Percentiles rank a stretch among this genome's conserved stretches.
These are phyloP conservation scores for Helminthosporium solani DNA, from an alignment of 2,329 filamentous ascomycete species.

Conservation along the genomic window DNA sequence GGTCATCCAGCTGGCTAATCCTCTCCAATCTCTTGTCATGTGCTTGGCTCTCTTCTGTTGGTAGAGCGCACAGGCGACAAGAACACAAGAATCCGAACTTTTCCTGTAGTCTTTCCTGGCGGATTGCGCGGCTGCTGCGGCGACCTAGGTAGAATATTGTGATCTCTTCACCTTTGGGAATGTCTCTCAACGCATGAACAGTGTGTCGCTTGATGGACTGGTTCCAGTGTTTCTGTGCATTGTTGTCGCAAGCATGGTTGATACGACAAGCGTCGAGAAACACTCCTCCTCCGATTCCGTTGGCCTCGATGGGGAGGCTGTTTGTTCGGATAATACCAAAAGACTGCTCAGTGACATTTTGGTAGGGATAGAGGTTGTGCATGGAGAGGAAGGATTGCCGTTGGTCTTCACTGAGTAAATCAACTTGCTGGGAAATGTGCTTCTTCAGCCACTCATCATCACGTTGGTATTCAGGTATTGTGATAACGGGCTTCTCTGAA, in stretches of 20 bases:
- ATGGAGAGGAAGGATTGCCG: constrained; percentile 31
- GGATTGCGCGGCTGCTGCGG: constrained; percentile 20
- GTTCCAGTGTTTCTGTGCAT: constrained; percentile 42
- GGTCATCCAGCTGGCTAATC: constrained; percentile 18
- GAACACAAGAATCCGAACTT: constrained; percentile 40
- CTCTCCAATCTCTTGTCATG: constrained; percentile 35
- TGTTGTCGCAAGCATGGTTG: constrained; percentile 43
- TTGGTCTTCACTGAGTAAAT: constrained; percentile 22
- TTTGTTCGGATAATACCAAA: constrained; percentile 38
- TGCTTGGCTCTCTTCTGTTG: constrained; percentile 27
- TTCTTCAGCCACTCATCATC: constrained; percentile 15
- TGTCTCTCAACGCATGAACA: constrained; percentile 39
- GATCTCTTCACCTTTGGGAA: constrained; percentile 40
- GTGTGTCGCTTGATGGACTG: constrained; percentile 28
- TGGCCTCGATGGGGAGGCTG: constrained; percentile 28
- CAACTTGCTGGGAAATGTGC: constrained; percentile 20
- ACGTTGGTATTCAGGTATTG: constrained; percentile 18
- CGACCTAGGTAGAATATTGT: constrained; percentile 37
- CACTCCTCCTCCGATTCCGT: constrained; percentile 28
- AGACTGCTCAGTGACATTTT: constrained; percentile 21
- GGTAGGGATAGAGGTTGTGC: constrained; percentile 28
- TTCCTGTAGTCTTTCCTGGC: constrained; percentile 24
- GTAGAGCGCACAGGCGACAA: constrained; percentile 42
- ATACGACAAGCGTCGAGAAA: constrained; percentile 40
- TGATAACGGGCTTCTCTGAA: constrained; percentile 44